A percentile compares a stretch with the other conserved stretches of the same genome.
Conservation (phyloP, 2,329 filamentous ascomycete genomes). For the Drechslerella dactyloides region DNA sequence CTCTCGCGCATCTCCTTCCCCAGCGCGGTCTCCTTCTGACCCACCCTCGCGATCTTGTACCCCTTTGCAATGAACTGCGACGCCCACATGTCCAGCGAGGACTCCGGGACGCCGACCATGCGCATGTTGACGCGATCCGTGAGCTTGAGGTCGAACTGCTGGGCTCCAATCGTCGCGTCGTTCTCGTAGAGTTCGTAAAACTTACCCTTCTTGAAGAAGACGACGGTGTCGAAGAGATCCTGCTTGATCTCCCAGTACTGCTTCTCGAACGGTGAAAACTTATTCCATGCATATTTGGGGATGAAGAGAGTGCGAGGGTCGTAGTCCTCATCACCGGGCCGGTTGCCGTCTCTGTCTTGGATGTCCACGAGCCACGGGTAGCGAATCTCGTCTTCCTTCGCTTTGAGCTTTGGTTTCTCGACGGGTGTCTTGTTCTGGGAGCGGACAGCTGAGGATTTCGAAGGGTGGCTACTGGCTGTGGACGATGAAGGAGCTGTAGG, state of each 20-base stretch:
- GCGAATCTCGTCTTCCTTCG: slow-evolving; percentile 69
- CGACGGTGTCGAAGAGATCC: slow-evolving; percentile 95
- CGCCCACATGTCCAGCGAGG: slow-evolving; percentile 94
- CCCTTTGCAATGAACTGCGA: slow-evolving; percentile 98
- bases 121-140: slow-evolving; percentile 99
- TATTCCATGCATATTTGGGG: slow-evolving; percentile 76
- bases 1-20: slow-evolving; percentile 99
- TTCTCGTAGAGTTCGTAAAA: slow-evolving; percentile 99
- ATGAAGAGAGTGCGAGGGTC: slow-evolving; percentile 91
- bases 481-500: slow-evolving; percentile 68
- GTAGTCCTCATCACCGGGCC: slow-evolving; percentile 81
- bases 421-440: slow-evolving; percentile 59
- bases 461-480: slow-evolving; percentile 81
- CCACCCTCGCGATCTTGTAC: slow-evolving; percentile 94
- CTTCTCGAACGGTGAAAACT: slow-evolving; percentile 93
- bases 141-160: slow-evolving; percentile 95
- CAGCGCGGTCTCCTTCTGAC: slow-evolving; percentile 93
- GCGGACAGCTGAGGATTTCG: slow-evolving; percentile 59
- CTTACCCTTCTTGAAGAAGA: slow-evolving; percentile 99
- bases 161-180: slow-evolving; percentile 90
- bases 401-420: slow-evolving; percentile 57
- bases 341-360: slow-evolving; percentile 80
- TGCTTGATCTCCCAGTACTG: slow-evolving; percentile 99
- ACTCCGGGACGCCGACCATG: slow-evolving; percentile 97
- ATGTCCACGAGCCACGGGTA: slow-evolving; percentile 90